Evolutionary conservation across 2,329 filamentous ascomycete genomes (phyloP), one percentile per base, ranked within the genome.

Genomic region (Cytospora piceae): DNA sequence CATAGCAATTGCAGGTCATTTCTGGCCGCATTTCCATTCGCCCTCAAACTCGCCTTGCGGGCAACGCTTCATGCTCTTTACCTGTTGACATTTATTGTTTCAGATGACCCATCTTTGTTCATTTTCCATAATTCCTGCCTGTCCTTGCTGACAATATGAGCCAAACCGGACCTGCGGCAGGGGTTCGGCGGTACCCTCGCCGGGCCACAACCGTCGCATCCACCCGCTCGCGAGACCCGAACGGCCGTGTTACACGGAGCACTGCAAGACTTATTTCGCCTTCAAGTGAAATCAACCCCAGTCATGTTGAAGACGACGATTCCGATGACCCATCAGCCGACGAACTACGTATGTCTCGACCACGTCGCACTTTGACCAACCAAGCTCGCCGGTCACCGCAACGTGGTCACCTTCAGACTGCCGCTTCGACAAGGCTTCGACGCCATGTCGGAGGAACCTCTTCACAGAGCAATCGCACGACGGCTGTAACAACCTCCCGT

Each of bases 181-280:
- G 65, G 65, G 61, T 67, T 46, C 65, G 65, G 52, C 65, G 65
- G 34, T 65, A 67, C 54, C 65, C 65, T 54, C 65, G 65, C 58
- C 65, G 65, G 58, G 59, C 42, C 53, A 57, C 65, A 58, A 54
- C 54, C 29, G 52, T 42, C n/a, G 34, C 62, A 8, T 52, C 61
- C 32, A 64, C 57, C 46, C 65, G 61, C 57, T 58, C 52, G 52
- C 22, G 57, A 27, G 58, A 55, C 58, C 65, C 65, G 65, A 64
- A 27, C 29, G 42, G 62, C 54, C 65, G 65, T 57, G 65, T 67
- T 58, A 67, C 65, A 56, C 65, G 65, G 58, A 67, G 65, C 65
- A 53, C 61, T 22, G 49, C 65, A 52, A 64, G 65, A 34, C 65
- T 57, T 34, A 32, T 59, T n/a, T 63, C 61, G 9, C 61, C 61